phyloP scores from a whole-genome alignment of 2,329 filamentous ascomycete genomes.

The Metarhizium guizhouense region DNA sequence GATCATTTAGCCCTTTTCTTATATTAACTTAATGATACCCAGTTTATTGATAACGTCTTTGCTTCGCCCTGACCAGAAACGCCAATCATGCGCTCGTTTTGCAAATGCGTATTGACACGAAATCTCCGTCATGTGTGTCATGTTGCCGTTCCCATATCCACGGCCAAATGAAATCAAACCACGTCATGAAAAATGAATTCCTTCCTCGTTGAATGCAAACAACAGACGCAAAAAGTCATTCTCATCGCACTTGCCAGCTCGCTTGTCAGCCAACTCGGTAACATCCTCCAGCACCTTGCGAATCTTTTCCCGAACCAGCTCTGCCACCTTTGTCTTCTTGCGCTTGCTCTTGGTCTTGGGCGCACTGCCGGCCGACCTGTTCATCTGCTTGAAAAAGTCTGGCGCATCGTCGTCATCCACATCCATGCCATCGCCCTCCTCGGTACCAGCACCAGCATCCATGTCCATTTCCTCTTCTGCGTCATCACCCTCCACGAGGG shows the following conservation, averaged over 20 bases:
- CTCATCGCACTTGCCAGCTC: conserved; percentile 82
- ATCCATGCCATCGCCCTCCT: conserved; percentile 41
- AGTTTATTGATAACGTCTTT: background rate
- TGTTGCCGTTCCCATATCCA: background rate
- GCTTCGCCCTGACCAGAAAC: background rate
- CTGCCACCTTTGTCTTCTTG: conserved; percentile 69
- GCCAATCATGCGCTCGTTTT: background rate
- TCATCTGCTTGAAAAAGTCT: conserved; percentile 69
- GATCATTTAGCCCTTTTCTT: too few relatives aligned
- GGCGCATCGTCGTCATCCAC: conserved; percentile 66
- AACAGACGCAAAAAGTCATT: conserved; percentile 81
- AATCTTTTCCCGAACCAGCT: conserved; percentile 81
- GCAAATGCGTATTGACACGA: background rate
- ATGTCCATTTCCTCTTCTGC: conserved; percentile 27
- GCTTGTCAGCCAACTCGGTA: conserved; percentile 71
- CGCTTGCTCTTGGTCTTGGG: conserved; percentile 59
- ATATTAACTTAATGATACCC: too few relatives aligned
- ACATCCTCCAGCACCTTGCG: conserved; percentile 73
- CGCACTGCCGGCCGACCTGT: conserved; percentile 26
- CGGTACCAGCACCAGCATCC: conserved; percentile 27
- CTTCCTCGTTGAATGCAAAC: conserved; percentile 78
- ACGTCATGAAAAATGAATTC: conserved; percentile 75
- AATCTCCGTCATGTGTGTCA: background rate
- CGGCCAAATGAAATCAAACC: background rate
- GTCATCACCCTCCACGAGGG: conserved; percentile 36